Evolutionary conservation across 2,329 filamentous ascomycete species (phyloP).

Genomic region (Cordyceps javanica): DNA sequence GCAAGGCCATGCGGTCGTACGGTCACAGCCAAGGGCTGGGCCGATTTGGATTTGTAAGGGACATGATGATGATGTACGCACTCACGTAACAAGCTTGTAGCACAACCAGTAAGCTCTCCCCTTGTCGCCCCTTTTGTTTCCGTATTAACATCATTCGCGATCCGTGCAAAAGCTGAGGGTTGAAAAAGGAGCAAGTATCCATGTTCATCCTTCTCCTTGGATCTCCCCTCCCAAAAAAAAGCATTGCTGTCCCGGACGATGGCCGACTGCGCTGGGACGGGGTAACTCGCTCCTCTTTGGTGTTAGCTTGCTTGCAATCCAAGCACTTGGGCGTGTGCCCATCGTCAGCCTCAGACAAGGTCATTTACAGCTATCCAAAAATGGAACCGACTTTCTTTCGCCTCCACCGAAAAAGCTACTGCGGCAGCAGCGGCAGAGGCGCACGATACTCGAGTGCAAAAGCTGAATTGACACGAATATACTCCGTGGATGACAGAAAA

Average conservation of each 20-base stretch:
- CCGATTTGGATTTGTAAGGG: too few species aligned
- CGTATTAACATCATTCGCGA: background rate
- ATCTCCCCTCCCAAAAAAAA: too few species aligned
- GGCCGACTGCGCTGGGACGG: conserved; percentile 1
- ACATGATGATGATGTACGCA: too few species aligned
- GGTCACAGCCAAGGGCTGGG: background rate
- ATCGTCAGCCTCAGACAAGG: conserved; percentile 5
- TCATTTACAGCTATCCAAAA: background rate
- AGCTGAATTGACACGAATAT: background rate
- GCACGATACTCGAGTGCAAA: background rate
- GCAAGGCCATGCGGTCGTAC: background rate
- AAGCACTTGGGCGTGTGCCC: background rate
- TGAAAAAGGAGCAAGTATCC: background rate
- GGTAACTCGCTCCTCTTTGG: background rate
- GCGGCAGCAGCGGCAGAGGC: conserved; percentile 9
- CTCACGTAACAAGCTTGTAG: background rate
- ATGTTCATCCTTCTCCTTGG: background rate
- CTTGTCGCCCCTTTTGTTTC: background rate
- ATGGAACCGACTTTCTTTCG: background rate
- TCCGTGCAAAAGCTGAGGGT: background rate
- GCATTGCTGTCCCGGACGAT: conserved; percentile 8
- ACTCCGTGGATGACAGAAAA: background rate
- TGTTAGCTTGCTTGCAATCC: background rate
- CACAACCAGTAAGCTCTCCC: background rate
- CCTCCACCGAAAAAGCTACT: conserved; percentile 6